These are phyloP conservation scores for Metschnikowia hibisci DNA, from an alignment of 805 yeast species.

Conservation along the genomic window DNA sequence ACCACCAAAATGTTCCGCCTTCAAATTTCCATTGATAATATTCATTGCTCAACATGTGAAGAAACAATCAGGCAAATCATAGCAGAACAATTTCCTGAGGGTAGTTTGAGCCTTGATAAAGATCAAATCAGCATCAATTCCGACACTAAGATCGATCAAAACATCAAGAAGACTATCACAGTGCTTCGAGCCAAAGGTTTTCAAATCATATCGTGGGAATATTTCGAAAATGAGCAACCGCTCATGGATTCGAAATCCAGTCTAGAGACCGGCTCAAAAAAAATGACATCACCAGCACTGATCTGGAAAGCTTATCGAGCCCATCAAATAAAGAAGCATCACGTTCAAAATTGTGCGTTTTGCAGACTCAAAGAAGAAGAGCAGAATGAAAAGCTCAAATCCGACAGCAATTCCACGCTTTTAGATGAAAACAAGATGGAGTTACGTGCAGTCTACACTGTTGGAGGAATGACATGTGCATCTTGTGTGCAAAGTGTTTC, in stretches of 20 bases:
- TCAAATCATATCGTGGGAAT: constrained; percentile 33
- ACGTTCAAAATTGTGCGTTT: constrained; percentile 38
- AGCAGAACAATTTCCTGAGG: background rate
- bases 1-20: constrained; percentile 4
- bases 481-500: constrained; percentile 32
- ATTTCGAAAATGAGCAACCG: constrained; percentile 18
- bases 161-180: constrained; percentile 16
- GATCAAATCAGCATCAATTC: background rate
- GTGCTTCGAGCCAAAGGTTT: constrained; percentile 36
- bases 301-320: constrained; percentile 18
- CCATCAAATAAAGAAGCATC: constrained; percentile 24
- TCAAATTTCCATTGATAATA: constrained; percentile 34
- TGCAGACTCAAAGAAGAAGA: constrained; percentile 30
- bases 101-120: background rate
- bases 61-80: constrained; percentile 25
- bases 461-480: constrained; percentile 46
- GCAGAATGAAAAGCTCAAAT: background rate
- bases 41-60: constrained; percentile 56
- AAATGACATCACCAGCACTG: background rate
- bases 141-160: background rate
- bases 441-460: constrained; percentile 47
- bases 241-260: constrained; percentile 7
- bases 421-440: constrained; percentile 16
- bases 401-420: constrained; percentile 4
- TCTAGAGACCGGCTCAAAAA: background rate